A percentile compares a stretch with the other conserved stretches of the same genome.
These are phyloP conservation scores for Hypholoma fasciculare DNA, from an alignment of 768 basidiomycete species.

Conservation along the genomic window DNA sequence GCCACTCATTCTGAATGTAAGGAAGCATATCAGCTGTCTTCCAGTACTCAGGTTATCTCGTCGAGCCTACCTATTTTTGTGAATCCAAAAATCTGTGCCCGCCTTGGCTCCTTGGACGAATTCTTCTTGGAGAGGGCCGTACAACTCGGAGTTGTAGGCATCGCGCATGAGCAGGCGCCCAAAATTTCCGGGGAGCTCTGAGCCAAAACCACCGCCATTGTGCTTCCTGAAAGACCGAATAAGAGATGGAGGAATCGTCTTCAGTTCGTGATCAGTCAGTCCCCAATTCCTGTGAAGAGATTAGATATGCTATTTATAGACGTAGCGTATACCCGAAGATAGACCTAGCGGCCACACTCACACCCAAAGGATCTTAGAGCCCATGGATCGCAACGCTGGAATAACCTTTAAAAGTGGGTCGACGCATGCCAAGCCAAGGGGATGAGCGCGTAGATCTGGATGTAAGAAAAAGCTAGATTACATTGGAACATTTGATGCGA, in stretches of 20 bases:
- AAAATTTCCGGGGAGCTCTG: conserved; percentile 50
- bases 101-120: conserved; percentile 49
- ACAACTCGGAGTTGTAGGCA: conserved; percentile 57
- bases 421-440: conserved; percentile 58
- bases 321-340: neutral
- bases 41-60: neutral
- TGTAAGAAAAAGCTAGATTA: conserved; percentile 60
- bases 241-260: conserved; percentile 61
- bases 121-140: conserved; percentile 60
- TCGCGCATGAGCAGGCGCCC: conserved; percentile 62
- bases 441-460: conserved; percentile 54
- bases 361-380: conserved; percentile 67
- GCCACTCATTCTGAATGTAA: conserved; percentile 53
- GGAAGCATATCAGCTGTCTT: neutral
- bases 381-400: conserved; percentile 45
- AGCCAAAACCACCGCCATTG: conserved; percentile 52
- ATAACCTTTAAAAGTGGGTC: conserved; percentile 51
- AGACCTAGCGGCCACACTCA: conserved; percentile 24
- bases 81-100: conserved; percentile 71
- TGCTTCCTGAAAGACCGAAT: conserved; percentile 53
- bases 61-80: conserved; percentile 58
- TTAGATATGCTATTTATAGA: neutral
- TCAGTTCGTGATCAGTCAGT: conserved; percentile 61
- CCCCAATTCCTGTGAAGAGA: conserved; percentile 60
- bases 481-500: neutral